Percentiles rank a stretch among this genome's conserved stretches.
Evolutionary conservation across 257 asterid genomes (phyloP).

Genomic region (Nicotiana otophora): DNA sequence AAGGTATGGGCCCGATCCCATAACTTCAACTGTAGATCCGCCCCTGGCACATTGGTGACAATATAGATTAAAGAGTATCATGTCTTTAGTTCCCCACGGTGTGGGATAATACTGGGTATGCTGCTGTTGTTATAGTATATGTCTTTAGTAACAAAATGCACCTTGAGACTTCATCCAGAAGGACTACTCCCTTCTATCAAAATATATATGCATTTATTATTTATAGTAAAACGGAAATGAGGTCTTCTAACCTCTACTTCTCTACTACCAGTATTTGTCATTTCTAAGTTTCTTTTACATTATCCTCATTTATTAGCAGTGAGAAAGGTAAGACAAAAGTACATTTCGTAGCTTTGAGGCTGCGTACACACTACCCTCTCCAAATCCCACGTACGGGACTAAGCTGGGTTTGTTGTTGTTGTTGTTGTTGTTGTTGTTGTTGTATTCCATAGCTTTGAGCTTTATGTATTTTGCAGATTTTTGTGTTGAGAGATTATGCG

Average conservation of each 20-base stretch:
- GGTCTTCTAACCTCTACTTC: neutral
- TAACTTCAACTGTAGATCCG: too few relatives aligned
- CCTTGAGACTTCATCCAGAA: neutral
- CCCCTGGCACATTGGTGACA: too few relatives aligned
- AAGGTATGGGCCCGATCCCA: too few relatives aligned
- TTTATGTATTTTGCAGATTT: conserved; percentile 45
- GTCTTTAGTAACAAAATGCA: neutral
- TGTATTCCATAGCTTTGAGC: neutral
- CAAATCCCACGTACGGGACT: too few relatives aligned
- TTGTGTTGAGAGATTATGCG: conserved; percentile 88
- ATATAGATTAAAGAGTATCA: neutral
- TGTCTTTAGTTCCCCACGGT: neutral
- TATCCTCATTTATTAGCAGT: neutral
- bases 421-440: too few relatives aligned
- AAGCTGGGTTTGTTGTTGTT: too few relatives aligned
- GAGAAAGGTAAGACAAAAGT: neutral
- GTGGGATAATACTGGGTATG: too few relatives aligned
- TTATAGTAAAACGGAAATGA: neutral
- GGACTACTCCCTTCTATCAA: neutral
- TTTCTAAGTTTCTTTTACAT: neutral
- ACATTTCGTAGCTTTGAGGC: neutral
- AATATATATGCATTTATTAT: neutral
- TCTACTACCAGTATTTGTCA: neutral
- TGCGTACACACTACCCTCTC: too few relatives aligned
- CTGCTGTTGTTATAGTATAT: neutral